Conservation (phyloP, 306 rosid genomes). For the Rubus parviflorus region DNA sequence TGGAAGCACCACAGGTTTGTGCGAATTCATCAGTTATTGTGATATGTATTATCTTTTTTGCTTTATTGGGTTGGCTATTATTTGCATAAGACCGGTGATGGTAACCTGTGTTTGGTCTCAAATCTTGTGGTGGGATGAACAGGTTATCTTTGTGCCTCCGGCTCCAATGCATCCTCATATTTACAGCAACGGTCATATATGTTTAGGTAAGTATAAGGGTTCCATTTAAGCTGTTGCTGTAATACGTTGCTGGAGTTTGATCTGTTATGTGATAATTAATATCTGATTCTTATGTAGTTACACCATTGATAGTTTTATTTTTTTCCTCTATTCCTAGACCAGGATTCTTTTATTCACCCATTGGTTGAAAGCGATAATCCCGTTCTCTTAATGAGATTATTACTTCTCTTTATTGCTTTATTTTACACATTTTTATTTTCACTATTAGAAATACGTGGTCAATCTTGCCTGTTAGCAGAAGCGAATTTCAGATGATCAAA, state of each 20-base stretch:
- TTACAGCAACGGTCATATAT: slow-evolving; percentile 97
- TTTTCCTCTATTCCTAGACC: background rate
- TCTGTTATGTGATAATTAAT: background rate
- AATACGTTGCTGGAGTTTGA: background rate
- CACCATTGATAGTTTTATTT: background rate
- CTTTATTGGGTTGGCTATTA: background rate
- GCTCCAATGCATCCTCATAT: slow-evolving; percentile 99
- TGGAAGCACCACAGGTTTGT: slow-evolving; percentile 99
- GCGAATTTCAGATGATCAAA: background rate
- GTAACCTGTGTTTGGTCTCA: slow-evolving; percentile 27
- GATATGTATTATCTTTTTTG: background rate
- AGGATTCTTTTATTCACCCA: background rate
- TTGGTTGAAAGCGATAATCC: background rate
- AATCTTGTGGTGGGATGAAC: slow-evolving; percentile 27
- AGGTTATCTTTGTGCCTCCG: slow-evolving; percentile 96
- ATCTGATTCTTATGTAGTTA: slow-evolving; percentile 1
- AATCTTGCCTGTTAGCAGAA: background rate
- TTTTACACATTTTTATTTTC: too few relatives aligned
- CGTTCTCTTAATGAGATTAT: background rate
- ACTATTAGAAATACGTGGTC: background rate
- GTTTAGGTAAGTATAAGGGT: slow-evolving; percentile 70
- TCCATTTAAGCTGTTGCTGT: background rate
- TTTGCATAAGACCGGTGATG: slow-evolving; percentile 17
- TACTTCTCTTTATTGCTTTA: background rate
- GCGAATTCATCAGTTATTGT: background rate